Evolutionary conservation across 148 eudicot species (phyloP), one percentile per base, ranked within the genome.

Genomic region (Oxyria digyna): DNA sequence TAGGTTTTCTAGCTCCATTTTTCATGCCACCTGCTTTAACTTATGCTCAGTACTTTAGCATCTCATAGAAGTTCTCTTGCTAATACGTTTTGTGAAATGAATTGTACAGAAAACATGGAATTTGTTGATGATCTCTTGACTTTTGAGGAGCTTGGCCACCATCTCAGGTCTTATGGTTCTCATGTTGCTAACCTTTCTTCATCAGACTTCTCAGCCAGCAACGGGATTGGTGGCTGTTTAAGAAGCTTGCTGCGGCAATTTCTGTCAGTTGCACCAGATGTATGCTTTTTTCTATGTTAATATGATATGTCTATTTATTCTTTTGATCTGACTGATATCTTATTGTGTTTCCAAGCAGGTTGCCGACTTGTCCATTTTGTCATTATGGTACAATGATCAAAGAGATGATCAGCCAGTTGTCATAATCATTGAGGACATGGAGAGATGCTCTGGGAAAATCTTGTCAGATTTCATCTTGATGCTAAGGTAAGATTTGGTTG

Each of bases 181-280:
- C 81, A 82, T 62, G 99, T 94, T 50, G 97, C 97, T 72, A 83
- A 84, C 23, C 89, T 94, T 77, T 86, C 97, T 67, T 88, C 99
- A 52, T 66, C 74, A 23, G 87, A 94, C 77, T 86, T 94, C 77
- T 85, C 87, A 24, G 77, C 85, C 67, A 94, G 88, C 75, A 84
- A 68, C 78, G 98, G 96, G 48, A 82, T 94, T 70, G 89, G 86
- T 67, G 97, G 92, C 72, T 94, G 93, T 80, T 76, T 94, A 67
- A 80, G 69, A 82, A 78, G 80, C 72, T 80, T 90, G 68, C 66
- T 86, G 75, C 81, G 82, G 48, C 91, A 81, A 68, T 88, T 85
- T 79, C 73, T 85, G 68, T 78, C 24, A 69, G 79, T 62, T 73
- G 62, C 81, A 69, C 41, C 85, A 59, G 96, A 94, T 79, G 97